Evolutionary conservation across 2,329 filamentous ascomycete species (phyloP).

Genomic region (Aspergillus sergii): DNA sequence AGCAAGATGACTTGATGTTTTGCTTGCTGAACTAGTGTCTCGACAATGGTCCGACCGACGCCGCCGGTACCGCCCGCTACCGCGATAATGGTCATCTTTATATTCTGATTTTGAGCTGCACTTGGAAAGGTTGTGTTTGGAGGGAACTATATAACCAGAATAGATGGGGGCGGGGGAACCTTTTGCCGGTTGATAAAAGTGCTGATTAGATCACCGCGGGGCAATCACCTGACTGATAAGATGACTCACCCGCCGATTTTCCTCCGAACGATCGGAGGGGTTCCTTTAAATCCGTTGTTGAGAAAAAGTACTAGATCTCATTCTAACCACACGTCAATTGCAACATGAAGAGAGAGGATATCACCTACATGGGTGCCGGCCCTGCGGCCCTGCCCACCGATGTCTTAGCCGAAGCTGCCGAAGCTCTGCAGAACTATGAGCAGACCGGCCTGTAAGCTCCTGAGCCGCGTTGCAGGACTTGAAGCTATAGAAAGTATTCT

Average conservation of each 20-base stretch:
- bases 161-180: neutral
- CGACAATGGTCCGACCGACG: constrained; percentile 52
- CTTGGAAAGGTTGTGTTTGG: neutral
- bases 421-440: constrained; percentile 80
- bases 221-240: constrained; percentile 5
- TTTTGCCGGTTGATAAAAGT: neutral
- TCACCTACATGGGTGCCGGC: constrained; percentile 87
- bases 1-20: constrained; percentile 46
- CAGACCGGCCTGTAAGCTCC: constrained; percentile 65
- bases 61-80: constrained; percentile 52
- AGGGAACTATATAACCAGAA: neutral
- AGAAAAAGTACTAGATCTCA: neutral
- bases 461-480: neutral
- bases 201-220: constrained; percentile 1
- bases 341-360: constrained; percentile 68
- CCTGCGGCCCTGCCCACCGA: constrained; percentile 82
- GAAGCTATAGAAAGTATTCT: neutral
- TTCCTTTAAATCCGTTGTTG: neutral
- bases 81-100: constrained; percentile 45
- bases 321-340: neutral
- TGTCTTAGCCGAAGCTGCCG: constrained; percentile 75
- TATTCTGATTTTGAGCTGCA: neutral
- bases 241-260: constrained; percentile 2
- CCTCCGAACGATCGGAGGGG: neutral
- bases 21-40: constrained; percentile 39